Conservation (phyloP, 805 yeast species). For the Yamadazyma endophytica region DNA sequence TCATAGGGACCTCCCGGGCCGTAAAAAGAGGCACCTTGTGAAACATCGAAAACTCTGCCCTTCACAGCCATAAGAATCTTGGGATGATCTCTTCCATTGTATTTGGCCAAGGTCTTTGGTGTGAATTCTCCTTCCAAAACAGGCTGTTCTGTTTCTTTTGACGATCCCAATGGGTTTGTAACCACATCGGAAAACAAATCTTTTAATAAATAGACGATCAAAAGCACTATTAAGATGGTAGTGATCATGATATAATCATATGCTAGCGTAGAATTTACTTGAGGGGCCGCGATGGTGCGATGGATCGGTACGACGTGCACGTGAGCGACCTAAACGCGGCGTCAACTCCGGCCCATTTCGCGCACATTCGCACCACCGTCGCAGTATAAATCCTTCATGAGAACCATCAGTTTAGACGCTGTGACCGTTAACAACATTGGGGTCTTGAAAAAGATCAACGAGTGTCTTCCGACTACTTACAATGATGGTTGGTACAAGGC, state of each 20-base stretch:
- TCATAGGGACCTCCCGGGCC: conserved; percentile 96
- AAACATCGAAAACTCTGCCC: conserved; percentile 82
- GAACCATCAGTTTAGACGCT: conserved; percentile 54
- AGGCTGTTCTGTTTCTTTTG: conserved; percentile 16
- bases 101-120: conserved; percentile 68
- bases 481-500: conserved; percentile 50
- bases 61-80: conserved; percentile 82
- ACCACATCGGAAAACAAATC: conserved; percentile 21
- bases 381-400: too few species aligned
- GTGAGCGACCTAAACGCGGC: background rate
- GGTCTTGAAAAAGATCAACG: conserved; percentile 53
- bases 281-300: conserved; percentile 3
- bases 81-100: conserved; percentile 76
- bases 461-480: conserved; percentile 48
- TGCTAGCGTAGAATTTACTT: conserved; percentile 1
- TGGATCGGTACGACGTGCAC: conserved; percentile 1
- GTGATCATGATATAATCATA: conserved; percentile 16
- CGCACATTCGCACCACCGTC: too few species aligned
- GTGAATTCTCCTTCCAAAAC: conserved; percentile 58
- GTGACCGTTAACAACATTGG: conserved; percentile 59
- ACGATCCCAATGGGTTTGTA: conserved; percentile 27
- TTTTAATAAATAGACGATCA: conserved; percentile 27
- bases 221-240: conserved; percentile 26
- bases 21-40: conserved; percentile 75
- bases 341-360: background rate